Evolutionary conservation across 352 stramenopile genomes (phyloP).

Genomic region (Phytophthora multivora): DNA sequence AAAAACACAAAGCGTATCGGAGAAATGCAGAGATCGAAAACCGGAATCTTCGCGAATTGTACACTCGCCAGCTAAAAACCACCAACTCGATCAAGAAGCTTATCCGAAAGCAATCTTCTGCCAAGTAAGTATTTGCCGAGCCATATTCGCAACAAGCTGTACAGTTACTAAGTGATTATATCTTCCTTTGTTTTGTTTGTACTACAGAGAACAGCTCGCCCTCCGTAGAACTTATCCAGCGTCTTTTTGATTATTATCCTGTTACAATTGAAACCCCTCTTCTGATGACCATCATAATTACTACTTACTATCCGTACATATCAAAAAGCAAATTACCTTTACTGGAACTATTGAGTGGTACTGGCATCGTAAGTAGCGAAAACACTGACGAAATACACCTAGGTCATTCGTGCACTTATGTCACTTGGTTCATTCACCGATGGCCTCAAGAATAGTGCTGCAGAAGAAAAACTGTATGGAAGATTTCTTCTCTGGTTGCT

Average conservation of each 20-base stretch:
- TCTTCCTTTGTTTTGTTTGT: neutral
- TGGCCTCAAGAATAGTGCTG: no score
- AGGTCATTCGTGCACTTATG: no score
- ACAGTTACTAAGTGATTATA: neutral
- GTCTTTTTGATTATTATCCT: neutral
- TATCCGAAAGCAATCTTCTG: neutral
- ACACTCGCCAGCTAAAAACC: neutral
- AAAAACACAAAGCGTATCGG: neutral
- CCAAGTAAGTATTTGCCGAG: neutral
- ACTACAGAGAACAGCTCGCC: neutral
- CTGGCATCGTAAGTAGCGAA: no score
- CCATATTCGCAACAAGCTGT: neutral
- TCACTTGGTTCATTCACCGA: no score
- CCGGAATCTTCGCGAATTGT: neutral
- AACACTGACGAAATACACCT: no score
- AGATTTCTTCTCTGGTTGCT: no score
- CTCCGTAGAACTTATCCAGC: neutral
- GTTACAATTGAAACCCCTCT: neutral
- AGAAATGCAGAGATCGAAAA: neutral
- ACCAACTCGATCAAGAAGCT: neutral
- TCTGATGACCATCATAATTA: no score
- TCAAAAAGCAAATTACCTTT: no score
- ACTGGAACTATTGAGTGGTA: no score
- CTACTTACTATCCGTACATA: no score
- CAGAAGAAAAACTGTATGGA: no score